Evolutionary conservation across 352 stramenopile species (phyloP), one percentile per base, ranked within the genome.

Genomic region (Bremia lactucae): DNA sequence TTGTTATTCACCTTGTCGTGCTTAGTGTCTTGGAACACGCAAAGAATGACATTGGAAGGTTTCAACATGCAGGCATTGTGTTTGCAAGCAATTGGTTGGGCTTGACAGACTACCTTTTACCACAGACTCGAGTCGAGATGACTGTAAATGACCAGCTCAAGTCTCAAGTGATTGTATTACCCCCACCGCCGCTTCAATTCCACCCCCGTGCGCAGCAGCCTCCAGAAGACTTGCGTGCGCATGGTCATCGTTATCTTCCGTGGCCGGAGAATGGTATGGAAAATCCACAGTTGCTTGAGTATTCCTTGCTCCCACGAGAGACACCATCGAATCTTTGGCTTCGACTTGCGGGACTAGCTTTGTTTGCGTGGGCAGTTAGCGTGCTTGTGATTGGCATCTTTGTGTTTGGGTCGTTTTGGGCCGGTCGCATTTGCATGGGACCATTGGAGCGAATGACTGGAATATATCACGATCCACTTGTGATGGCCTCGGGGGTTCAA

Each of bases 1-100:
- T 97, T 6, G 66, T 95, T 14, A 94, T 97, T 25, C 94, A 98
- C 63, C 58, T 98, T 11, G 91, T 90, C 4, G 95, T 98, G 35
- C 61, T 98, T 11, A 87, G 76, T 10, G 72, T 98, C 22, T 66
- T 98, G 22, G 95, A 98, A 47, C 76, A 85, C 31, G 71, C 76
- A 24, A 93, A 93, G 53, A 90, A 93, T 36, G 76, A 76, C 38
- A 86, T 93, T 46, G 81, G 81, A 2, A 70, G 65, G 11, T 68
- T 87, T 18, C 78, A 93, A 56, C 67, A 89, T 37, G 21, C 72
- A 7, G 76, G 62, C 3, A 72, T 91, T 26, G 36, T 55, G 13
- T 71, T 79, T 23, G 69, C 78, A 19, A 74, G 74, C 34, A 52
- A 69, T 5, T 54, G 73, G 14, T 56, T 93, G 21, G 78, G 81